A percentile compares a stretch with the other conserved stretches of the same genome.
These are phyloP conservation scores for Fusarium clavum DNA, from an alignment of 2,329 filamentous ascomycete genomes.

Conservation along the genomic window DNA sequence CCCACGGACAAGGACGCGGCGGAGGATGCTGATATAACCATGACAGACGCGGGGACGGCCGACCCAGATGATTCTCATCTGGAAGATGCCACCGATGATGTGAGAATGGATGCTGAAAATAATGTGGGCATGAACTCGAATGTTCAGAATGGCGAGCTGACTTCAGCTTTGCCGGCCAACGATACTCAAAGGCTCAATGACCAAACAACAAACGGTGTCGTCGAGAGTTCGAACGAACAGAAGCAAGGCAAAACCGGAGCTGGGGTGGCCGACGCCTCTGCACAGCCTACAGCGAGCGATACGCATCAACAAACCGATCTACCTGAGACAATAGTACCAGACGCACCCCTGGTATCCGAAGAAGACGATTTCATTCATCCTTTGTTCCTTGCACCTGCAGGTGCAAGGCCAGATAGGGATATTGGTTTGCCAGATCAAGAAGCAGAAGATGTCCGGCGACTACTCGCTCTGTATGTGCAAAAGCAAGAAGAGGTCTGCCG, in stretches of 20 bases:
- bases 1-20: slow-evolving; percentile 21
- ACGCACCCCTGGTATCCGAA: slow-evolving; percentile 12
- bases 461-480: slow-evolving; percentile 82
- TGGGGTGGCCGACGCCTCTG: background rate
- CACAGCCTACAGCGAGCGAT: slow-evolving; percentile 9
- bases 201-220: slow-evolving; percentile 15
- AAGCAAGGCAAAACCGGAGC: background rate
- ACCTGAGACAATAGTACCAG: slow-evolving; percentile 19
- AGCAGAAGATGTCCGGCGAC: slow-evolving; percentile 80
- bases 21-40: slow-evolving; percentile 45
- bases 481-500: slow-evolving; percentile 88
- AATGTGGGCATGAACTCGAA: slow-evolving; percentile 3
- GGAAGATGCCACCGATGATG: slow-evolving; percentile 20
- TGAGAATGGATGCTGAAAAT: slow-evolving; percentile 20
- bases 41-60: slow-evolving; percentile 48
- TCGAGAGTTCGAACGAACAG: slow-evolving; percentile 6
- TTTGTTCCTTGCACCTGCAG: slow-evolving; percentile 74
- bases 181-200: background rate
- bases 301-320: slow-evolving; percentile 14
- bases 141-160: slow-evolving; percentile 25
- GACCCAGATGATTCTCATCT: slow-evolving; percentile 38
- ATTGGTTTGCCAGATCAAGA: slow-evolving; percentile 77
- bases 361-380: slow-evolving; percentile 74
- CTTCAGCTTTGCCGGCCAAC: background rate
- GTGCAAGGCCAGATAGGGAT: slow-evolving; percentile 74